Conservation (phyloP, 2,329 filamentous ascomycete genomes). For the Claviceps sp. region DNA sequence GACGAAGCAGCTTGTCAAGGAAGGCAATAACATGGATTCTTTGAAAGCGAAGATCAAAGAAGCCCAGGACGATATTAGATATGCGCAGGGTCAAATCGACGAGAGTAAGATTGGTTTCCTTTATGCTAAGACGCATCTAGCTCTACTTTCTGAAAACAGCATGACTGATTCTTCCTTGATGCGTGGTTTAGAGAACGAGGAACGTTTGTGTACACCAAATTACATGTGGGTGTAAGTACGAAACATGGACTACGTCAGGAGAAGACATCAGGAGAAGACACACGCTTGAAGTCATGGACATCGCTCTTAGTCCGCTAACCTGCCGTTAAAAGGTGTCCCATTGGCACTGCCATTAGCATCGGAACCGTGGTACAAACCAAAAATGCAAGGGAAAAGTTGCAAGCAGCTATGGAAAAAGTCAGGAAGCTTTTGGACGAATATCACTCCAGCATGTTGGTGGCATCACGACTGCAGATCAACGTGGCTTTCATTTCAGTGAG, state of each 20-base stretch:
- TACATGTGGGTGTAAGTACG: neutral
- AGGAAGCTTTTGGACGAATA: neutral
- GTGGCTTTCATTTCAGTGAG: neutral
- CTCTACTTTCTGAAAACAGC: too few relatives aligned
- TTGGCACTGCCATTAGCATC: neutral
- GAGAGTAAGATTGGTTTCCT: neutral
- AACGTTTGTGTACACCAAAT: neutral
- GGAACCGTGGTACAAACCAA: neutral
- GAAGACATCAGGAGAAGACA: too few relatives aligned
- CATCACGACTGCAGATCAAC: neutral
- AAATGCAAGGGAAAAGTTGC: neutral
- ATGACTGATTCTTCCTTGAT: neutral
- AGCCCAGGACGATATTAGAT: neutral
- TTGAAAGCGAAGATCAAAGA: neutral
- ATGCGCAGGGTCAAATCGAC: neutral
- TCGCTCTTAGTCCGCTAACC: too few relatives aligned
- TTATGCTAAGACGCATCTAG: too few relatives aligned
- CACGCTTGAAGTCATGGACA: too few relatives aligned
- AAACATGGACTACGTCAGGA: neutral
- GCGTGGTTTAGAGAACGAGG: neutral
- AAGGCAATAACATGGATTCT: neutral
- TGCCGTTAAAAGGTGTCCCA: neutral
- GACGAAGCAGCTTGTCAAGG: neutral
- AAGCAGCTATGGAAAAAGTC: neutral
- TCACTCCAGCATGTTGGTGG: neutral